Evolutionary conservation across 2,329 filamentous ascomycete genomes (phyloP), one percentile per base, ranked within the genome.

Genomic region (Diaporthe vexans): DNA sequence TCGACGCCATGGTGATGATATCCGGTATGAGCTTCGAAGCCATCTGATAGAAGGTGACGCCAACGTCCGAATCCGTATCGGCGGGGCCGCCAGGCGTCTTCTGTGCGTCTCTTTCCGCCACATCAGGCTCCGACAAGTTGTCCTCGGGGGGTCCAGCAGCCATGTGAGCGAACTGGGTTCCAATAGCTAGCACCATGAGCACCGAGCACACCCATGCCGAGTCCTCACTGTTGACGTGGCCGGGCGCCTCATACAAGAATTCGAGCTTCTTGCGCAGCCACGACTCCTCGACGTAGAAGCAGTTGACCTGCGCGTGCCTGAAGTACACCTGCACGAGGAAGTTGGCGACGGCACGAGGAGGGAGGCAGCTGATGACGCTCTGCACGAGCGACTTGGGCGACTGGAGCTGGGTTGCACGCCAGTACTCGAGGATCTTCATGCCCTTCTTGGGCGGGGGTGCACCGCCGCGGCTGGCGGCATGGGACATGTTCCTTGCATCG

Each of bases 41-140:
- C 76, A 87, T 87, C 71, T 89, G 87, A 76, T 91, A 91, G 75
- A 91, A 89, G 33, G 86, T 87, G 9, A 89, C 82, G 4, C 89
- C 89, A 1, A 90, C 85, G 33, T 88, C 86, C 71, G 90, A 87
- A 74, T 89, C 88, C 19, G 73, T 56, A 21, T 77, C 69, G 15
- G 35, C 43, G 26, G 71, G 26, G 2, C 57, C 46, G 8, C 10
- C 21, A 6, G 68, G 46, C 17, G 29, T 24, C 26, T 67, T 87
- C 17, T 88, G 81, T 3, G 29, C 69, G 3, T 88, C 88, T 1
- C 89, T 85, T n/a, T 87, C 85, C 73, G 88, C 86, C 72, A 88
- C 86, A 0, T 86, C 87, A 3, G 40, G n/a, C 0, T 71, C 69
- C 8, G 56, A 52, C 5, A 59, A 11, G 52, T 68, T 13, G 67